Evolutionary conservation across 2,329 filamentous ascomycete species (phyloP), one percentile per base, ranked within the genome.

Genomic region (Raffaelea albimanens): DNA sequence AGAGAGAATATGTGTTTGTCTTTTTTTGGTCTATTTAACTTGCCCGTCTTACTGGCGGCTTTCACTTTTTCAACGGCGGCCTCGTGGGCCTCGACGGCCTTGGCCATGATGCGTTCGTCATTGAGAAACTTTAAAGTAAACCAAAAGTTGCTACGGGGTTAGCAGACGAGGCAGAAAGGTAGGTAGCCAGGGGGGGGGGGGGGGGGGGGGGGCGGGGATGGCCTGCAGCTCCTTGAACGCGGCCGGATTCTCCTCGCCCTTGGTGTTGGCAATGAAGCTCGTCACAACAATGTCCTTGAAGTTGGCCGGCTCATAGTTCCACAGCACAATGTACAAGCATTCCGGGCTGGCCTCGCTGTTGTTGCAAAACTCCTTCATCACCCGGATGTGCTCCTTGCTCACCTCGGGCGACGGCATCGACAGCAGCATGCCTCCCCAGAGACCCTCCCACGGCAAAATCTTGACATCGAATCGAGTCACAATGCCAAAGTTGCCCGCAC

Each of bases 401-500:
- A 36, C 38, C 4, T 38, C 43, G 25, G 19, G 25, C 20, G 42
- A 25, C 38, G 38, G 49, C 9, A 48, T 45, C n/a, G 48, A 50
- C 5, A 56, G 38, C 2, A 55, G 50, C 53, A 54, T 51, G 19
- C 55, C 55, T n/a, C 53, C 58, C 58, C 58, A 58, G 4, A 61
- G 46, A 2, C 21, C 34, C 19, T 43, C 41, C 41, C 40, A 51
- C 5, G 42, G 9, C 9, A 58, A 39, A 11, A 52, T 46, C 11
- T 40, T 33, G 46, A 58, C 50, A 40, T 46, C 50, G 49, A 57
- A 52, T 33, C 45, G 49, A 25, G 65, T 59, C 3, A 60, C 54
- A 34, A 63, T 57, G 38, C 67, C 68, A 42, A 69, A 69, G 53
- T 72, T 73, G 53, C 59, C 65, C n/a, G 61, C 59, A n/a, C 43